Evolutionary conservation across 345 rosid species (phyloP).

Genomic region (Pistacia vera): DNA sequence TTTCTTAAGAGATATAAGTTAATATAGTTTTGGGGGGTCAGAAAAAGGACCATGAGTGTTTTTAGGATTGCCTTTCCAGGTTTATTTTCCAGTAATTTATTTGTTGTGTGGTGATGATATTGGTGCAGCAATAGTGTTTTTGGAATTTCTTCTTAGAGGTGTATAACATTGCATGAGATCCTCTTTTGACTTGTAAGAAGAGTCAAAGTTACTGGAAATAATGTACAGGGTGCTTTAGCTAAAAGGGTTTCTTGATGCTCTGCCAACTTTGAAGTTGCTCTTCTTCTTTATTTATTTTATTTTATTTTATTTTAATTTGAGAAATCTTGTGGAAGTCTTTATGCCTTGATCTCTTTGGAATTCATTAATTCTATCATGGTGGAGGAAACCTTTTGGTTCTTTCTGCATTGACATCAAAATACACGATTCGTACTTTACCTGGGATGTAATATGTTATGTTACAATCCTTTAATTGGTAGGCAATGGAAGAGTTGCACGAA

Average conservation of each 20-base stretch:
- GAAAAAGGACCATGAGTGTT: too few species aligned
- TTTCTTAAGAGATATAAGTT: too few species aligned
- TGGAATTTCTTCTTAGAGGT: background rate
- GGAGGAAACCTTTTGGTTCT: constrained; percentile 11
- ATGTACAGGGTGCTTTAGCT: background rate
- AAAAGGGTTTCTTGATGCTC: too few species aligned
- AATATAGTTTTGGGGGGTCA: too few species aligned
- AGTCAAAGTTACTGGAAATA: too few species aligned
- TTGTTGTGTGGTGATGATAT: too few species aligned
- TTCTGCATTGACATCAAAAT: constrained; percentile 8
- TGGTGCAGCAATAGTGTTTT: background rate
- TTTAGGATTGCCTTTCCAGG: too few species aligned
- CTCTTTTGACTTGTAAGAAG: background rate
- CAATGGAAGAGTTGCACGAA: constrained; percentile 68
- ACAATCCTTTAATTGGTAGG: constrained; percentile 48
- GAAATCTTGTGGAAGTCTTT: constrained; percentile 3
- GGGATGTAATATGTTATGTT: background rate
- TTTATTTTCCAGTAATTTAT: too few species aligned
- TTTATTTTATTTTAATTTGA: background rate
- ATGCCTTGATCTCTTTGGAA: background rate
- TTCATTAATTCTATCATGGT: background rate
- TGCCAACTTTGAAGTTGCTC: background rate
- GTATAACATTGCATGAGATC: background rate
- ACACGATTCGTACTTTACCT: background rate
- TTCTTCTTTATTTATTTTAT: background rate